Evolutionary conservation across 2,329 filamentous ascomycete species (phyloP).

Genomic region (Sporothrix humicola): DNA sequence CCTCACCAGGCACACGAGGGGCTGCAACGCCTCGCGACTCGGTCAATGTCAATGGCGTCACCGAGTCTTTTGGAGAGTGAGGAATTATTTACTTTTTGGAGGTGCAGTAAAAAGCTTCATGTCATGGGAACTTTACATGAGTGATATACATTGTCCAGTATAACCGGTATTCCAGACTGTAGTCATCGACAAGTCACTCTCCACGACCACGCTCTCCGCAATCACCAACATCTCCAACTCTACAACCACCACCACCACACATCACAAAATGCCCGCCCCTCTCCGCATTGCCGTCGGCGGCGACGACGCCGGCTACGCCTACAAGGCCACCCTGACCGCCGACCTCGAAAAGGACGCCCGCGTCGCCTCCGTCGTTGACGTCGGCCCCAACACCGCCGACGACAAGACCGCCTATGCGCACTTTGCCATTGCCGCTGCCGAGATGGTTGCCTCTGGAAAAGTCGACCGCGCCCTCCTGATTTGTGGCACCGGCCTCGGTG

Average conservation of each 20-base stretch:
- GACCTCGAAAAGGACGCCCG: conserved; percentile 71
- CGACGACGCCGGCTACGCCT: conserved; percentile 67
- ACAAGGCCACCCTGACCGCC: conserved; percentile 78
- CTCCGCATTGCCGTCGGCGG: conserved; percentile 7
- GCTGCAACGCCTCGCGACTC: conserved; percentile 5
- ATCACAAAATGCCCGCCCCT: neutral
- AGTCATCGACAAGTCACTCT: neutral
- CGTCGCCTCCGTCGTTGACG: conserved; percentile 72
- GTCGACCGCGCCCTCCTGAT: conserved; percentile 71
- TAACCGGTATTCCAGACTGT: too few relatives aligned
- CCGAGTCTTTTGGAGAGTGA: neutral
- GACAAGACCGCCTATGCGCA: conserved; percentile 86
- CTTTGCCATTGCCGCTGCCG: conserved; percentile 52
- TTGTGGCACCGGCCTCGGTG: conserved; percentile 85
- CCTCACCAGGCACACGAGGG: neutral
- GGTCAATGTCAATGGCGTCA: neutral
- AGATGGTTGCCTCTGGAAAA: conserved; percentile 36
- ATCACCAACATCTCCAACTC: neutral
- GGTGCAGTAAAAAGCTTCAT: neutral
- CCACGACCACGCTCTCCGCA: neutral
- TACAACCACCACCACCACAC: neutral
- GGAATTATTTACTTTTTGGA: neutral
- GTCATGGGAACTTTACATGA: neutral
- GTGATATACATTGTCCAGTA: neutral
- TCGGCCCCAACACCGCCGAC: conserved; percentile 67